These are phyloP conservation scores for Thymus mandschuricus DNA, from an alignment of 257 asterid genomes.

Conservation along the genomic window DNA sequence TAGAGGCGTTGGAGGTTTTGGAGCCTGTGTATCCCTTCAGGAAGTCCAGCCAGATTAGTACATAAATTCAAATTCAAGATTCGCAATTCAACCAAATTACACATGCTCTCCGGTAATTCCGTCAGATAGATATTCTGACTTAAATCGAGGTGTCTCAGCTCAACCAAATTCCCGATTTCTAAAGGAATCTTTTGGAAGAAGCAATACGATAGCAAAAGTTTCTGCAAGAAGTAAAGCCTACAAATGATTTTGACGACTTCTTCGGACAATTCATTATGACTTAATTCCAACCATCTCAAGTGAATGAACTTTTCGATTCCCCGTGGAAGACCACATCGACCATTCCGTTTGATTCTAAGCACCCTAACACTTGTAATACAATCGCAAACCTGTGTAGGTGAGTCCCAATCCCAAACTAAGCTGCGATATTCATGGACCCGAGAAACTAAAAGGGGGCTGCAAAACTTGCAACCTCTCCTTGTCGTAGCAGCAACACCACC, in stretches of 20 bases:
- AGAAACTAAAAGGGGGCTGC: no score
- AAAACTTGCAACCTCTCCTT: neutral
- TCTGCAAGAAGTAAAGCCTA: constrained; percentile 13
- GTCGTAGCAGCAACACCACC: no score
- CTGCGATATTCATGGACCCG: no score
- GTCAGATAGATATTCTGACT: neutral
- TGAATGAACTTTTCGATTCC: constrained; percentile 21
- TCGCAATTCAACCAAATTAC: neutral
- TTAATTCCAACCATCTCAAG: constrained; percentile 35
- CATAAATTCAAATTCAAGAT: neutral
- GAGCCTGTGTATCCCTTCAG: neutral
- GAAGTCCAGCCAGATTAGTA: neutral
- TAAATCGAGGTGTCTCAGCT: neutral
- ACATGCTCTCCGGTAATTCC: neutral
- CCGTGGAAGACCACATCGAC: constrained; percentile 9
- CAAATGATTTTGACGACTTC: constrained; percentile 1
- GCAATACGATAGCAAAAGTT: neutral
- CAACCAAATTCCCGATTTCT: no score
- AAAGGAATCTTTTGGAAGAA: no score
- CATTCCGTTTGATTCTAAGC: neutral
- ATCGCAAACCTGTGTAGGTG: neutral
- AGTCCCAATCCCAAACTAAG: neutral
- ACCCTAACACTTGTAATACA: neutral
- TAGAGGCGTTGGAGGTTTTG: neutral
- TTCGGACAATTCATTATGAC: neutral